Evolutionary conservation across 148 eudicot genomes (phyloP).

Genomic region (Fallopia convolvulus): DNA sequence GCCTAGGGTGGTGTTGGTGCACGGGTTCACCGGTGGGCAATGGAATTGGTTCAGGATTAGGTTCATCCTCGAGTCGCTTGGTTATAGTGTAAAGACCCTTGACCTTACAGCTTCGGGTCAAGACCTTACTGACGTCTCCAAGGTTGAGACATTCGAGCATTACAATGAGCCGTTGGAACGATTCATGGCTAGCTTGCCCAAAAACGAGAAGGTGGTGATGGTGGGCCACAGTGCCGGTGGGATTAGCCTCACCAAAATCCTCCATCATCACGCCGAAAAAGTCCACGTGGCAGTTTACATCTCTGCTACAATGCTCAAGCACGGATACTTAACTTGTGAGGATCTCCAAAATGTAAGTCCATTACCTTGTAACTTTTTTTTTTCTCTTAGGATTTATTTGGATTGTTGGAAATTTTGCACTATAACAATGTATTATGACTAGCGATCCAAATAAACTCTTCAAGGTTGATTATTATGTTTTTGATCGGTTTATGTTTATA

Average conservation of each 20-base stretch:
- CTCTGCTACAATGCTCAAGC: constrained; percentile 22
- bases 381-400: background rate
- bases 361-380: too few relatives aligned
- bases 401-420: background rate
- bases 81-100: constrained; percentile 16
- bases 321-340: constrained; percentile 15
- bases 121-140: background rate
- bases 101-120: constrained; percentile 18
- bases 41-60: constrained; percentile 25
- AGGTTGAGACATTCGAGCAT: constrained; percentile 12
- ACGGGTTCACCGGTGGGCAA: constrained; percentile 14
- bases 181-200: background rate
- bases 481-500: background rate
- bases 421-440: too few relatives aligned
- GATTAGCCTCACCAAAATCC: constrained; percentile 12
- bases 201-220: constrained; percentile 17
- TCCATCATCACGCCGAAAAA: constrained; percentile 11
- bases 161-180: constrained; percentile 15
- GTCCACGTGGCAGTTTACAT: constrained; percentile 15
- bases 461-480: background rate
- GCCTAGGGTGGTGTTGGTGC: constrained; percentile 20
- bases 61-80: constrained; percentile 14
- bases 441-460: too few relatives aligned
- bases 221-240: constrained; percentile 26
- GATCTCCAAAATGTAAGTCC: constrained; percentile 14